Base-by-base conservation (phyloP, 768 basidiomycete species). In the Boletales sp. region DNA sequence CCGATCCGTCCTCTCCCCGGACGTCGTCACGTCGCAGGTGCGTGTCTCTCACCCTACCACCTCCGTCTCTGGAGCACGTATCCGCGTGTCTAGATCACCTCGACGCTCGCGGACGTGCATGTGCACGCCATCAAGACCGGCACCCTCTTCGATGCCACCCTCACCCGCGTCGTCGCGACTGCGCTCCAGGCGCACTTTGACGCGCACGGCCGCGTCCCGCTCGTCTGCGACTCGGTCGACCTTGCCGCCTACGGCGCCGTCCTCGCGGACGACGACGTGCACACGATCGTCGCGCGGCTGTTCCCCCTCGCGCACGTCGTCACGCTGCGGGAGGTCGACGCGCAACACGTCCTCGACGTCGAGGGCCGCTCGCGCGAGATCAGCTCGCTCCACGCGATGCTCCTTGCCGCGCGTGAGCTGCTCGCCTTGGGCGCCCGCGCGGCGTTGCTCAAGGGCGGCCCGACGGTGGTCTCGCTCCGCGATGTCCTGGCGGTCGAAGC, bases 161-260 rank as follows among this genome's bases (percentile, higher is more conserved):
- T 74, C 40, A 79, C 81, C 21, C 68, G 63, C 12, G 72, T 76
- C 0, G 75, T 91, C 4, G 77, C 79, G 2, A 52, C 66, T 2
- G 70, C 78, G 11, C 74, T 94, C 40, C 75, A 66, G 37, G 37
- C 55, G 0, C 70, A 74, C 53, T 80, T 75, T 59, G 45, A 57
- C n/a, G 34, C 50, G 6, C 53, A 59, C 11, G 51, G 51, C 10
- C 55, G 68, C 29, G 77, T 83, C 0, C 79, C 81, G 1, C 69
- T 94, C 17, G 80, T 95, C 29, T 82, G 90, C 53, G 94, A 97
- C 62, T 93, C 94, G 0, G 93, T 97, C 10, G 91, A 85, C 60
- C 88, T 95, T 2, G 91, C 90, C 3, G 95, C 94, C 0, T 91
- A 90, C 0, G 92, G 92, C 2, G 89, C 94, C 61, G 80, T 76